Base-by-base conservation (phyloP, 768 basidiomycete genomes). In the Boletus eberwhitei region DNA sequence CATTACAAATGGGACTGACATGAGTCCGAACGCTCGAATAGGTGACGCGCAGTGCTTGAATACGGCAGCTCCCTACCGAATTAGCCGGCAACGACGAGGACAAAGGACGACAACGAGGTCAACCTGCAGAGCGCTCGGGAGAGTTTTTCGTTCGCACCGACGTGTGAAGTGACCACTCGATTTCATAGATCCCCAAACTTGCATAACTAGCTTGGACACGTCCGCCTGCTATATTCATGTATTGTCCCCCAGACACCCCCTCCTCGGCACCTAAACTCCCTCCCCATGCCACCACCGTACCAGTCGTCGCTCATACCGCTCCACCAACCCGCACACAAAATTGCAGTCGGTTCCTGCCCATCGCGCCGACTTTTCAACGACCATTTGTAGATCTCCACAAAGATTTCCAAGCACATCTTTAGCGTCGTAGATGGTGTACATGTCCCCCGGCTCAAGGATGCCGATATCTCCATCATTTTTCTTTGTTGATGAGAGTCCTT, bases 271-370 rank as follows among this genome's bases (percentile, higher is more conserved):
- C 48, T 62, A 64, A 64, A 64, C 13, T 26, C 47, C 22, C 14
- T 17, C 40, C 38, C 49, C 60, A 53, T 59, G 48, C 77, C 76
- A 77, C 80, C 83, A 81, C 50, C 77, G 71, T 59, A 72, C 62
- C 35, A 93, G 56, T 47, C 88, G 74, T 56, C 82, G 74, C 71
- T 94, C 93, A 52, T 83, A 85, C 48, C 72, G 69, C 67, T 87
- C 86, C 29, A 91, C 75, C 16, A 88, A 76, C 11, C 66, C 70
- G 3, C 75, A 69, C 41, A 95, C 40, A 55, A 81, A 77, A 48
- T 80, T 79, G 21, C 68, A 71, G 1, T 71, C 69, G 6, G 87
- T 79, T 1, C 89, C 87, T 1, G 78, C 69, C 75, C 85, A 83
- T 39, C 65, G 51, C 7, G 80, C 81, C 0, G 76, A 86, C 19